Evolutionary conservation across 495 filamentous ascomycete genomes (phyloP), one percentile per base, ranked within the genome.

Genomic region (Collariella sp.): DNA sequence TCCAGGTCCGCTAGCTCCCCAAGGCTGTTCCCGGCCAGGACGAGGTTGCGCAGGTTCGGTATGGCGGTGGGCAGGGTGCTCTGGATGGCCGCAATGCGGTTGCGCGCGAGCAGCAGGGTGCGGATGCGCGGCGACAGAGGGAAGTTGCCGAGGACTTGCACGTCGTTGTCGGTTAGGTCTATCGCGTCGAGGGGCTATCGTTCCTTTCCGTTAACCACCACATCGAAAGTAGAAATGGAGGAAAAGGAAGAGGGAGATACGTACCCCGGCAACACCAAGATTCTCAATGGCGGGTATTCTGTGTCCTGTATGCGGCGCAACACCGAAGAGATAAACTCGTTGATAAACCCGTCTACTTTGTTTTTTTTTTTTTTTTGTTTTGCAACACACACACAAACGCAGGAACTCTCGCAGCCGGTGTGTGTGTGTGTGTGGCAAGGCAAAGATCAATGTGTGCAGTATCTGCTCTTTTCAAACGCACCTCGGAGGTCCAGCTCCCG

Each of bases 401-500:
- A n/a, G n/a, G n/a, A 49, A 31, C 26, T 31, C 26, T 31, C 26
- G 26, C 26, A 20, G 10, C 22, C 19, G 15, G n/a, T 12, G 19
- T 65, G 58, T 62, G 75, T 65, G 74, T 79, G 75, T 83, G 82
- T 87, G 48, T 48, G 18, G 16, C 31, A 48, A 36, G 26, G 26
- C 26, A 31, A 44, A 66, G 50, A 61, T 60, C 54, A 71, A 71
- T 80, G 38, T 81, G 85, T 89, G 89, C 86, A 95, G 89, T 84
- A 94, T 91, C 90, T 91, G 87, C 76, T 83, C 89, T 91, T 96
- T 91, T 87, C 88, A 85, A 72, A 91, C 89, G 85, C 83, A 99
- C 94, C 94, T 97, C 94, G 84, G 62, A 99, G 89, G 79, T 96
- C 90, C 65, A 99, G 81, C 80, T 99, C 94, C 66, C 94, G 88